These are phyloP conservation scores for Scheffersomyces amazonensis DNA, from an alignment of 805 yeast species.

Conservation along the genomic window DNA sequence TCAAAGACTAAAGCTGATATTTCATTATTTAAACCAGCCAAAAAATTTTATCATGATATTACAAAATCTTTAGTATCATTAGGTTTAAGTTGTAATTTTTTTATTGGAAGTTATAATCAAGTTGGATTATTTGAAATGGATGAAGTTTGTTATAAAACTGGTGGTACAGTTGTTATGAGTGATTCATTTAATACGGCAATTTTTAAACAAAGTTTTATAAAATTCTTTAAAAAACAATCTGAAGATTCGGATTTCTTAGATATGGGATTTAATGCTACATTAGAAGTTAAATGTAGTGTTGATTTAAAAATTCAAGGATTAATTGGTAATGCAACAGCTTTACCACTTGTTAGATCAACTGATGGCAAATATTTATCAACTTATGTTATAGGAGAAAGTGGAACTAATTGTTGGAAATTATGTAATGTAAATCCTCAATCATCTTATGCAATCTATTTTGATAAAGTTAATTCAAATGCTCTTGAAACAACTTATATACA, in stretches of 20 bases:
- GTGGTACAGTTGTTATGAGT: conserved; percentile 60
- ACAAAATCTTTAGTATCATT: conserved; percentile 45
- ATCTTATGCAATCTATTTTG: conserved; percentile 58
- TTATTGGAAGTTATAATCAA: conserved; percentile 68
- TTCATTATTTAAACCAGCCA: conserved; percentile 34
- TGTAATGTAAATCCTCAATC: conserved; percentile 56
- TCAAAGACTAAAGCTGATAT: conserved; percentile 31
- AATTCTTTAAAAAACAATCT: conserved; percentile 42
- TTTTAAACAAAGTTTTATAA: conserved; percentile 61
- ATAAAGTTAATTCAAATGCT: conserved; percentile 37
- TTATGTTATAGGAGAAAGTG: conserved; percentile 43
- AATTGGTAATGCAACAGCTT: conserved; percentile 59
- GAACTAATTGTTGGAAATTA: conserved; percentile 58
- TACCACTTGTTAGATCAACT: conserved; percentile 26
- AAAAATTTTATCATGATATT: conserved; percentile 46
- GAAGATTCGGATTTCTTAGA: conserved; percentile 34
- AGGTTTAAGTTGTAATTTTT: conserved; percentile 56
- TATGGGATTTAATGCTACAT: conserved; percentile 58
- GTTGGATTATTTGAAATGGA: conserved; percentile 69
- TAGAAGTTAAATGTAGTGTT: conserved; percentile 51
- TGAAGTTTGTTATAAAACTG: conserved; percentile 52
- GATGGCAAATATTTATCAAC: conserved; percentile 23
- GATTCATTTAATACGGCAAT: conserved; percentile 68
- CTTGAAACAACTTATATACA: conserved; percentile 39
- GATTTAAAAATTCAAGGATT: conserved; percentile 57